Percentiles rank a stretch among this genome's conserved stretches.
Conservation (phyloP, 495 filamentous ascomycete genomes). For the Haplographium delicatum region DNA sequence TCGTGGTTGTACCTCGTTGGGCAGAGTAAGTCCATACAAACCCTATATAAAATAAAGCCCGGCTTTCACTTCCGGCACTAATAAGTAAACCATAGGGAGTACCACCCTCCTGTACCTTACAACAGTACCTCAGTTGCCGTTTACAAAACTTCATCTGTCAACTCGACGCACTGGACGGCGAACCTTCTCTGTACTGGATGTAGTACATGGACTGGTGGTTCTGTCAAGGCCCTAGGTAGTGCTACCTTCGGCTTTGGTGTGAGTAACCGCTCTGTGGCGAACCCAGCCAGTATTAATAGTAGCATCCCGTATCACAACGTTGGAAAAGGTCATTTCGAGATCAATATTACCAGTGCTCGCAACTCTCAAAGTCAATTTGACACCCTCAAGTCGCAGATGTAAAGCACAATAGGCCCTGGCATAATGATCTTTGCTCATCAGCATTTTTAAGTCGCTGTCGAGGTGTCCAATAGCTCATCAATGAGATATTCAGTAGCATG, state of each 20-base stretch:
- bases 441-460: too few relatives aligned
- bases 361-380: not conserved
- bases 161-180: slow-evolving; percentile 18
- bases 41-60: too few relatives aligned
- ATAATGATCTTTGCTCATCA: too few relatives aligned
- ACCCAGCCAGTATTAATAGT: not conserved
- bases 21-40: slow-evolving; percentile 27
- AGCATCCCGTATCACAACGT: slow-evolving; percentile 15
- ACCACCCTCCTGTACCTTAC: slow-evolving; percentile 14
- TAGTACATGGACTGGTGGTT: slow-evolving; percentile 11
- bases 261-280: slow-evolving; percentile 7
- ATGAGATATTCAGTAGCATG: too few relatives aligned
- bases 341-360: slow-evolving; percentile 14
- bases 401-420: too few relatives aligned
- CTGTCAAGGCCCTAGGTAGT: slow-evolving; percentile 7
- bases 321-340: slow-evolving; percentile 11
- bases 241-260: slow-evolving; percentile 12
- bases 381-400: not conserved
- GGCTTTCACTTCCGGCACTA: too few relatives aligned
- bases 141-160: slow-evolving; percentile 8
- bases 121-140: slow-evolving; percentile 2
- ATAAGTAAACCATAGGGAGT: slow-evolving; percentile 9
- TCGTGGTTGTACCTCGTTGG: slow-evolving; percentile 31
- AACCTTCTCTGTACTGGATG: slow-evolving; percentile 14
- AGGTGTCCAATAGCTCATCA: too few relatives aligned